Evolutionary conservation across 495 filamentous ascomycete species (phyloP).

Genomic region (Penicillium coprophilum): DNA sequence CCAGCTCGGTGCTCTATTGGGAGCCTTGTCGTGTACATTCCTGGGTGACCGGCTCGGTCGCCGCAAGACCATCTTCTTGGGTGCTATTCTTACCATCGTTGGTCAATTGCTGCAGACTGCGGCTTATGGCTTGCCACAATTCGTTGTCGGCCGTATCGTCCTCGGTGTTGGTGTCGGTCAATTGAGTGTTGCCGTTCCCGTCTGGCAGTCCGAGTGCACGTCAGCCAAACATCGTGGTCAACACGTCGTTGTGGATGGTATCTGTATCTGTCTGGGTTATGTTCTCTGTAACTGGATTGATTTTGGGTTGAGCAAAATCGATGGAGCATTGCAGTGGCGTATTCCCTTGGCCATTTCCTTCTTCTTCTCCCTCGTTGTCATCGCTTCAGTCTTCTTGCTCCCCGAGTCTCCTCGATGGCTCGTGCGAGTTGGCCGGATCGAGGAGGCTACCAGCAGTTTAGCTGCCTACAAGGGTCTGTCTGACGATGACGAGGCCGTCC

Average conservation of each 20-base stretch:
- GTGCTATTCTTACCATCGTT: constrained; percentile 48
- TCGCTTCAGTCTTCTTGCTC: constrained; percentile 56
- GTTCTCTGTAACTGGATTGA: constrained; percentile 42
- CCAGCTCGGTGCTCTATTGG: constrained; percentile 44
- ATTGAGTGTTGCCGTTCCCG: constrained; percentile 46
- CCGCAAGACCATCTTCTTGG: constrained; percentile 55
- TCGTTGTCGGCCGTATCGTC: constrained; percentile 43
- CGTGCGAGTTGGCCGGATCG: constrained; percentile 53
- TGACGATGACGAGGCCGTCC: constrained; percentile 24
- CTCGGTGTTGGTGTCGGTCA: constrained; percentile 47
- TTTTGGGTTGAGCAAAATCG: constrained; percentile 42
- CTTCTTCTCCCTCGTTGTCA: constrained; percentile 60
- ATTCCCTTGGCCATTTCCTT: constrained; percentile 52
- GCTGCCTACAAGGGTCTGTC: constrained; percentile 27
- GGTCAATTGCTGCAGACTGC: constrained; percentile 54
- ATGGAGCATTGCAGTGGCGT: constrained; percentile 41
- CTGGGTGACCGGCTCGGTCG: constrained; percentile 53
- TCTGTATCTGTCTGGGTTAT: constrained; percentile 54
- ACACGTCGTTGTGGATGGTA: constrained; percentile 39
- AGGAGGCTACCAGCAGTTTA: constrained; percentile 47
- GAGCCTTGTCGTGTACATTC: constrained; percentile 40
- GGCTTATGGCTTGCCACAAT: constrained; percentile 40
- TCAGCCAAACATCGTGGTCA: constrained; percentile 37
- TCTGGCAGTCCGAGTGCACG: constrained; percentile 51
- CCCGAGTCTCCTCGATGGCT: constrained; percentile 64